phyloP scores from a whole-genome alignment of 2,329 filamentous ascomycete species.

The Fusarium nygamai region DNA sequence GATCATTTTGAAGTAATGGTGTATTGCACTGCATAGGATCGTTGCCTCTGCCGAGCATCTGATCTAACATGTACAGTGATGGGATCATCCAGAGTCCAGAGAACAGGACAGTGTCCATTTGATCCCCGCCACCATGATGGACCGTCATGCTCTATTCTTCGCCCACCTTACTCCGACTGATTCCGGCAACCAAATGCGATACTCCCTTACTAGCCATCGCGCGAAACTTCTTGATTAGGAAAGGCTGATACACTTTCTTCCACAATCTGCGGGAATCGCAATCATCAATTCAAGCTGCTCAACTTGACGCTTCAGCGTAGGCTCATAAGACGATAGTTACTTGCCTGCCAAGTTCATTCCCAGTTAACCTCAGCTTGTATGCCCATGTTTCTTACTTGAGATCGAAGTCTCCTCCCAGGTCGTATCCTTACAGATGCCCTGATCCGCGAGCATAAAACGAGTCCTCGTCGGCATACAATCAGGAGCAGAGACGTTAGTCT shows the following conservation, averaged over 20 bases:
- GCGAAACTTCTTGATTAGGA: neutral
- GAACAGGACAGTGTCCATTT: neutral
- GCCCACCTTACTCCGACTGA: neutral
- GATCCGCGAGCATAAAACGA: neutral
- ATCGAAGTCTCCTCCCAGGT: neutral
- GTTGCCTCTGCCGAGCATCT: neutral
- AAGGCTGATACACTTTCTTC: neutral
- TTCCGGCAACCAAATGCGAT: constrained; percentile 5
- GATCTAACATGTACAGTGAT: neutral
- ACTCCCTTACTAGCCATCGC: neutral
- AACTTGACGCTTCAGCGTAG: neutral
- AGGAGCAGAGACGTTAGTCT: neutral
- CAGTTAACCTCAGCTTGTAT: neutral
- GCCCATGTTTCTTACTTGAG: neutral
- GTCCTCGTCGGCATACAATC: neutral
- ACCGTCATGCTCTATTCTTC: neutral
- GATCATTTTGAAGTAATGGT: neutral
- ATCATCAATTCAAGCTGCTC: neutral
- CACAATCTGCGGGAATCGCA: neutral
- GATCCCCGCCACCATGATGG: constrained; percentile 25
- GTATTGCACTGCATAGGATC: neutral
- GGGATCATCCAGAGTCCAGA: neutral
- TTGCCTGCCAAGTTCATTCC: neutral
- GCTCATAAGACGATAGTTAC: neutral
- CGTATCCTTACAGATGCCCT: neutral